phyloP scores from a whole-genome alignment of 2,329 filamentous ascomycete species.

The Stachybotrys elegans region DNA sequence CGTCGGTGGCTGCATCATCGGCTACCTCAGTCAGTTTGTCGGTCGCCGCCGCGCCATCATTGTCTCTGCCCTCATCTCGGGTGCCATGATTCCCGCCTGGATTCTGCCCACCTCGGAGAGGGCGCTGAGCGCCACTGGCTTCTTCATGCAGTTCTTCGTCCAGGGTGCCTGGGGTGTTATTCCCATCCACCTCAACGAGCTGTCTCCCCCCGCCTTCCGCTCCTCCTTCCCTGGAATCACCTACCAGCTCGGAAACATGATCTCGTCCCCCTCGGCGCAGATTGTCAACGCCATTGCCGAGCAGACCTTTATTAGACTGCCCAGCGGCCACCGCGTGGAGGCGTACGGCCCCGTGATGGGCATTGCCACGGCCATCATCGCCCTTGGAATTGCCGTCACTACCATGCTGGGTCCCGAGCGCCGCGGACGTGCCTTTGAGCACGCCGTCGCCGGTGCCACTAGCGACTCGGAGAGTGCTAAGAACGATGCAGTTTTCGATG shows the following conservation, averaged over 20 bases:
- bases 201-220: conserved; percentile 65
- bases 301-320: conserved; percentile 47
- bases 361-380: conserved; percentile 72
- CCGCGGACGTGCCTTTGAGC: conserved; percentile 65
- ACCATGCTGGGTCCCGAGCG: conserved; percentile 70
- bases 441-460: conserved; percentile 37
- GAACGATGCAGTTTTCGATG: conserved; percentile 20
- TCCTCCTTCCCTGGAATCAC: conserved; percentile 66
- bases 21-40: conserved; percentile 70
- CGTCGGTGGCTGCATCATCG: conserved; percentile 67
- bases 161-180: conserved; percentile 64
- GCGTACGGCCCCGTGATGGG: conserved; percentile 74
- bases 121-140: conserved; percentile 57
- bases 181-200: conserved; percentile 69
- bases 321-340: conserved; percentile 52
- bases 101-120: conserved; percentile 58
- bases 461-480: conserved; percentile 18
- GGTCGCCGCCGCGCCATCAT: conserved; percentile 68
- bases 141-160: conserved; percentile 66
- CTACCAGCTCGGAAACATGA: conserved; percentile 73
- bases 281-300: conserved; percentile 74
- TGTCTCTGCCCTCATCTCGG: conserved; percentile 53
- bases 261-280: conserved; percentile 66
- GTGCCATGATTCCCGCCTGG: conserved; percentile 62
- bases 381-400: conserved; percentile 61